These are phyloP conservation scores for Chrysoporthe cubensis DNA, from an alignment of 2,329 filamentous ascomycete species.

Conservation along the genomic window DNA sequence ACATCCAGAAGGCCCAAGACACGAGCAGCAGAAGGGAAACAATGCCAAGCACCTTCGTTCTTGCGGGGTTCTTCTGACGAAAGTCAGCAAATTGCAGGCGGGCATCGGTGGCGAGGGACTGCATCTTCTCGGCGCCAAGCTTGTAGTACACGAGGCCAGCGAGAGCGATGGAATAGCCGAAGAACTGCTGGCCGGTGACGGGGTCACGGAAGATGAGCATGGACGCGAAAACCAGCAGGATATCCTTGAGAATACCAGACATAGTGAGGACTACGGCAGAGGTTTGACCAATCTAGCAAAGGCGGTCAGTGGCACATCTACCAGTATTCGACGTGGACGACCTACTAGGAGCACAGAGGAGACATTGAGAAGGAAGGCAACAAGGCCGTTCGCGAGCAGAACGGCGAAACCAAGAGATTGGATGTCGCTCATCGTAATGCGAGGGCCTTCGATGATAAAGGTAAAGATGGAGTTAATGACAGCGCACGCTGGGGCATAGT, in stretches of 20 bases:
- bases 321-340: conserved; percentile 22
- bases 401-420: conserved; percentile 70
- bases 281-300: conserved; percentile 67
- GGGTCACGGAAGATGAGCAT: conserved; percentile 70
- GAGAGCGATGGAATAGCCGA: conserved; percentile 68
- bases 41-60: conserved; percentile 22
- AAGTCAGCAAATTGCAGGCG: conserved; percentile 27
- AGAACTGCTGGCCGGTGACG: conserved; percentile 67
- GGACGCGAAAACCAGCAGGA: conserved; percentile 69
- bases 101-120: conserved; percentile 26
- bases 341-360: conserved; percentile 79
- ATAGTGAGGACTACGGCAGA: conserved; percentile 74
- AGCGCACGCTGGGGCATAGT: conserved; percentile 79
- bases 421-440: conserved; percentile 66
- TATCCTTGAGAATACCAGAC: conserved; percentile 74
- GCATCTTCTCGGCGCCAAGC: conserved; percentile 27
- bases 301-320: neutral
- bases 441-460: conserved; percentile 70
- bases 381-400: conserved; percentile 71
- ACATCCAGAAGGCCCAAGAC: conserved; percentile 19
- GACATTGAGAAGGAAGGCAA: conserved; percentile 77
- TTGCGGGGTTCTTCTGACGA: conserved; percentile 27
- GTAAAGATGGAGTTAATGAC: conserved; percentile 76
- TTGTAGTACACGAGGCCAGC: conserved; percentile 38
- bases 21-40: conserved; percentile 17